Evolutionary conservation across 352 stramenopile genomes (phyloP).

Genomic region (Saprolegnia parasitica): DNA sequence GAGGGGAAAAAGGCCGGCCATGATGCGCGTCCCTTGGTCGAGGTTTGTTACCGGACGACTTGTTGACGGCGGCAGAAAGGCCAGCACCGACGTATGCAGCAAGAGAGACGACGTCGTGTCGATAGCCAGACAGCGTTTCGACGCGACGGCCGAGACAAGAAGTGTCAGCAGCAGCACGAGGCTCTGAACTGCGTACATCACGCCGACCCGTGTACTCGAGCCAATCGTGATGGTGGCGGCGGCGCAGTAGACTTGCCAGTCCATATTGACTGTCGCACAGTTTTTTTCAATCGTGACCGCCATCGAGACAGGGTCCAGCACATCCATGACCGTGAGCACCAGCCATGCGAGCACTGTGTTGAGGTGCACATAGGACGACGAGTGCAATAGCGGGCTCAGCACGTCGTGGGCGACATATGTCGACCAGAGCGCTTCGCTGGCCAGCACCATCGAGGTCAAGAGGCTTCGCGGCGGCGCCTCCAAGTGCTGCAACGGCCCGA

Average conservation of each 20-base stretch:
- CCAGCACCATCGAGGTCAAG: background rate
- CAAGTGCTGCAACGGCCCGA: too few species aligned
- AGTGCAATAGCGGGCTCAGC: too few species aligned
- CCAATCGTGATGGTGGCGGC: background rate
- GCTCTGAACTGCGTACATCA: background rate
- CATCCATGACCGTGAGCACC: background rate
- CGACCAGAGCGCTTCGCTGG: too few species aligned
- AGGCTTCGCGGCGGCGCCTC: too few species aligned
- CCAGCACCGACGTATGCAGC: background rate
- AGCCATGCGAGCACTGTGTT: background rate
- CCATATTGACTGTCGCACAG: background rate
- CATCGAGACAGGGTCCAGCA: background rate
- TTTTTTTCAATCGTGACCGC: background rate
- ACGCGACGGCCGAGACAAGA: background rate
- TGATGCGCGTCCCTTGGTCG: background rate
- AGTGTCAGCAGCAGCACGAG: background rate
- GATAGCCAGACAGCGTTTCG: background rate
- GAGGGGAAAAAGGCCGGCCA: background rate
- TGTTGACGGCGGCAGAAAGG: background rate
- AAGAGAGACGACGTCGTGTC: background rate
- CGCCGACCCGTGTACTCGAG: background rate
- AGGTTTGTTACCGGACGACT: background rate
- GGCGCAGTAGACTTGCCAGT: conserved; percentile 17
- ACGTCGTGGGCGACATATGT: too few species aligned
- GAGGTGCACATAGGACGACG: too few species aligned